A percentile compares a stretch with the other conserved stretches of the same genome.
phyloP scores from a whole-genome alignment of 345 rosid species.

The Bruguiera sexangula region DNA sequence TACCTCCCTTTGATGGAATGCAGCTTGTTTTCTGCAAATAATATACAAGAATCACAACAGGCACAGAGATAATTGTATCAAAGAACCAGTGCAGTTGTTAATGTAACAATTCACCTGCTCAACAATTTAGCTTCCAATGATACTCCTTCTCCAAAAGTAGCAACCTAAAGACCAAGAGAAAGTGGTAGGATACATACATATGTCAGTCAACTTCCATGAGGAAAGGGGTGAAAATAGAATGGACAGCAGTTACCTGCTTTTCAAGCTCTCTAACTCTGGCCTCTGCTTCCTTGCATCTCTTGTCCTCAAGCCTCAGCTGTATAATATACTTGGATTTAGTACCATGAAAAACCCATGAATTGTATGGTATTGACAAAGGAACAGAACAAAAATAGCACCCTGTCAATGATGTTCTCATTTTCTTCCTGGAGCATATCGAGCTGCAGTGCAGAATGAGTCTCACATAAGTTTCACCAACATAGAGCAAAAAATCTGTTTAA shows the following conservation, averaged over 20 bases:
- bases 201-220: not conserved
- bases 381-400: conserved; percentile 14
- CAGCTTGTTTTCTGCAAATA: conserved; percentile 33
- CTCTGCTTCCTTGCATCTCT: conserved; percentile 30
- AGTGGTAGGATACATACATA: not conserved
- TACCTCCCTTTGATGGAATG: conserved; percentile 36
- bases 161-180: conserved; percentile 29
- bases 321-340: conserved; percentile 2
- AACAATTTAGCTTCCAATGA: conserved; percentile 34
- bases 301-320: conserved; percentile 36
- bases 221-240: not conserved
- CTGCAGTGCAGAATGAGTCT: conserved; percentile 34
- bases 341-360: not conserved
- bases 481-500: conserved; percentile 5
- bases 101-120: conserved; percentile 22
- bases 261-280: conserved; percentile 32
- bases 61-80: not conserved
- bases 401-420: conserved; percentile 37
- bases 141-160: conserved; percentile 34
- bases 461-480: not conserved
- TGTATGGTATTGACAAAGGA: not conserved
- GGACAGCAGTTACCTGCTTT: conserved; percentile 19
- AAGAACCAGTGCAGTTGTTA: conserved; percentile 5
- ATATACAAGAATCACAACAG: conserved; percentile 2
- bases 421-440: conserved; percentile 79